Conservation (phyloP, 345 rosid genomes). For the Adansonia digitata region DNA sequence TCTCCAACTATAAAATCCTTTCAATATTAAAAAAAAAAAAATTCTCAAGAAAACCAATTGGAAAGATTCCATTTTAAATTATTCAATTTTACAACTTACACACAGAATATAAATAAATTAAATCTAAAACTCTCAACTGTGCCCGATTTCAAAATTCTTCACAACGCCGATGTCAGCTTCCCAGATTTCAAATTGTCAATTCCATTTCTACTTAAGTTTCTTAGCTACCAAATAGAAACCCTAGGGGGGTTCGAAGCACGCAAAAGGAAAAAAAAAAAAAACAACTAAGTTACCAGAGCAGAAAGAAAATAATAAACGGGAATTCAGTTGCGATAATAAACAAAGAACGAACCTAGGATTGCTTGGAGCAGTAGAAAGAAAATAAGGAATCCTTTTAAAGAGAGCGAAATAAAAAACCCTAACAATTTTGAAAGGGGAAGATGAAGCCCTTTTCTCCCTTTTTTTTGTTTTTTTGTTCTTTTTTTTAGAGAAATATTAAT, state of each 20-base stretch:
- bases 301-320: not conserved
- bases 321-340: not conserved
- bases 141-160: not conserved
- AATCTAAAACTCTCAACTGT: not conserved
- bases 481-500: too few relatives aligned
- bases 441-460: not conserved
- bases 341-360: not conserved
- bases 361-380: not conserved
- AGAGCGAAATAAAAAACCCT: conserved; percentile 28
- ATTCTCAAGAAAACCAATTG: not conserved
- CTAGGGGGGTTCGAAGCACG: conserved; percentile 1
- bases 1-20: not conserved
- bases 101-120: not conserved
- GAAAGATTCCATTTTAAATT: not conserved
- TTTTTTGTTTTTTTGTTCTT: too few relatives aligned
- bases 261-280: too few relatives aligned
- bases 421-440: not conserved
- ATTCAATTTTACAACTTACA: not conserved
- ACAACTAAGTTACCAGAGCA: not conserved
- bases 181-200: not conserved
- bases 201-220: conserved; percentile 7
- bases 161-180: not conserved
- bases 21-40: not conserved
- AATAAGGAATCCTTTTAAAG: not conserved
- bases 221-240: not conserved